A percentile compares a stretch with the other conserved stretches of the same genome.
Evolutionary conservation across 371 early-diverging fungal species (phyloP).

Genomic region (Actinomortierella ambigua): DNA sequence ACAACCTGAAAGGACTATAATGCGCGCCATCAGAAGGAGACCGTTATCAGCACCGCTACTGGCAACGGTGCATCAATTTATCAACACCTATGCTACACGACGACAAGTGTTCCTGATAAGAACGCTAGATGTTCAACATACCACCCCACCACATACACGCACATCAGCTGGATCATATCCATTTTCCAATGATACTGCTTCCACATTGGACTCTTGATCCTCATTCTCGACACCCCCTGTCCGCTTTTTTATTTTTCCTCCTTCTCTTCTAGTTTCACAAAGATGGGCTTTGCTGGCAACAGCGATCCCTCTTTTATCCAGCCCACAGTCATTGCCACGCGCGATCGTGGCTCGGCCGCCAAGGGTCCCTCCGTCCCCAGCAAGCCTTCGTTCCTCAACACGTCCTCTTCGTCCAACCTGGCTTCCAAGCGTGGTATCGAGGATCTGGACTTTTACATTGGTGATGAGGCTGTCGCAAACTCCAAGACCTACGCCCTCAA

Average conservation of each 20-base stretch:
- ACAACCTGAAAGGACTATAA: no score
- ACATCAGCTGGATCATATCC: no score
- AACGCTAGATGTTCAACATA: no score
- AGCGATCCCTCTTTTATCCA: constrained; percentile 95
- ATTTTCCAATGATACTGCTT: no score
- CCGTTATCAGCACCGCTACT: no score
- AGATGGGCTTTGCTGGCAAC: constrained; percentile 98
- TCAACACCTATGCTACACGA: no score
- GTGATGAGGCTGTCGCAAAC: constrained; percentile 93
- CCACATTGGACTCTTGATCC: not conserved
- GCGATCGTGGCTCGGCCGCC: constrained; percentile 56
- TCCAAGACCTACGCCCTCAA: constrained; percentile 83
- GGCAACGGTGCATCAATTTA: no score
- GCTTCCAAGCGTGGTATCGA: constrained; percentile 97
- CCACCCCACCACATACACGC: no score
- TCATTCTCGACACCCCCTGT: not conserved
- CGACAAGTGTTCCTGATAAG: no score
- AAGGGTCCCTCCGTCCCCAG: constrained; percentile 62
- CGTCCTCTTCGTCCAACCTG: constrained; percentile 60
- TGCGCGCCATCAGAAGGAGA: no score
- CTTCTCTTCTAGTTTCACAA: constrained; percentile 80
- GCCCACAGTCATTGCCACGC: constrained; percentile 90
- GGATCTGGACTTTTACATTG: constrained; percentile 96
- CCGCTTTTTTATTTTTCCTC: not conserved
- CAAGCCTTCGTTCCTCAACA: constrained; percentile 64